phyloP scores from a whole-genome alignment of 2,329 filamentous ascomycete species.

The Anthostomella pinea region DNA sequence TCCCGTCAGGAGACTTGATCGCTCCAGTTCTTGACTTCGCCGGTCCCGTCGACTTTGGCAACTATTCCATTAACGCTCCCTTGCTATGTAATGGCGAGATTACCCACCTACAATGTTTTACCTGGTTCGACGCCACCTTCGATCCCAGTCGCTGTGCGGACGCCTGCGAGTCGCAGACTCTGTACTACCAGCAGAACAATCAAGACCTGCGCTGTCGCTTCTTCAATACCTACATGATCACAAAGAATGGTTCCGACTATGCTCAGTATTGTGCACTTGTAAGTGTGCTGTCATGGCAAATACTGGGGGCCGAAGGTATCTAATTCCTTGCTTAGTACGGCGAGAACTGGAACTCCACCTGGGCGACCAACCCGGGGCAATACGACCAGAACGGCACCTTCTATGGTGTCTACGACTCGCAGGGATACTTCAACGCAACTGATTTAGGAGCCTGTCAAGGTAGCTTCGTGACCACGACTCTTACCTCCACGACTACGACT shows the following conservation, averaged over 20 bases:
- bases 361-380: slow-evolving; percentile 1
- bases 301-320: background rate
- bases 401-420: background rate
- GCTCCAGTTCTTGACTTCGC: background rate
- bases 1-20: background rate
- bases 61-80: slow-evolving; percentile 3
- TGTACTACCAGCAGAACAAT: background rate
- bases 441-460: too few relatives aligned
- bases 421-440: slow-evolving; percentile 3
- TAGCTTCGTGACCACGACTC: too few relatives aligned
- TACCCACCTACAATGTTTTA: background rate
- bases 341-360: slow-evolving; percentile 1
- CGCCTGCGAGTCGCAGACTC: background rate
- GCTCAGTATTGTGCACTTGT: slow-evolving; percentile 4
- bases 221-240: slow-evolving; percentile 5
- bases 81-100: slow-evolving; percentile 1
- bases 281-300: background rate
- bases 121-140: slow-evolving; percentile 1
- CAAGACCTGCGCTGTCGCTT: slow-evolving; percentile 1
- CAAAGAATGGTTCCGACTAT: background rate
- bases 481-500: too few relatives aligned
- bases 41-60: slow-evolving; percentile 1
- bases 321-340: slow-evolving; percentile 3
- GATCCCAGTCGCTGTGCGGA: slow-evolving; percentile 2
- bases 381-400: background rate